Conservation (phyloP, 306 rosid species). For the Cucurbita ficifolia region DNA sequence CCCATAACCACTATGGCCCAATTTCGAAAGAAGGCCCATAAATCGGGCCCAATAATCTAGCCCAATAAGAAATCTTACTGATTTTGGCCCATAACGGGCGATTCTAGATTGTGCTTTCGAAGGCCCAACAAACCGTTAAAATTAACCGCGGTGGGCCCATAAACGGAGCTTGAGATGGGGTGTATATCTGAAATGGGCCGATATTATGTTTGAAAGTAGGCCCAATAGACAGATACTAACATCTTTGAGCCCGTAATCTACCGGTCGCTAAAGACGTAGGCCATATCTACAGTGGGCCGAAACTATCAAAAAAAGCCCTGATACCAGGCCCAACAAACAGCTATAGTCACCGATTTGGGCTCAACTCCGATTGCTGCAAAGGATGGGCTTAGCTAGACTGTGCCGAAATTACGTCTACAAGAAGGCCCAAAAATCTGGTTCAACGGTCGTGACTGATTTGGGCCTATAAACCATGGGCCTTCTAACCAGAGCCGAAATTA, state of each 20-base stretch:
- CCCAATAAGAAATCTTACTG: too few species aligned
- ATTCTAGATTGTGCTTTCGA: too few species aligned
- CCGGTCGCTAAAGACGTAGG: not conserved
- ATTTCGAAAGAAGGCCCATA: not conserved
- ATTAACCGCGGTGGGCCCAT: too few species aligned
- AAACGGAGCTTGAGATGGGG: too few species aligned
- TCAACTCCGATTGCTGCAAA: not conserved
- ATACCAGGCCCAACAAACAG: not conserved
- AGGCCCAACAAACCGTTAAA: too few species aligned
- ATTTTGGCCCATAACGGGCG: too few species aligned
- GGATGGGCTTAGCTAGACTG: not conserved
- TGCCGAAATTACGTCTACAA: not conserved
- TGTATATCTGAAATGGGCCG: not conserved
- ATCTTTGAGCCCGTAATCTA: not conserved
- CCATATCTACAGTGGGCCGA: not conserved
- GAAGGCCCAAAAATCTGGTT: too few species aligned
- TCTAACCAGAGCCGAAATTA: too few species aligned
- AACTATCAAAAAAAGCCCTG: not conserved
- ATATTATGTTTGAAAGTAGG: not conserved
- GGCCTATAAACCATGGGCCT: too few species aligned
- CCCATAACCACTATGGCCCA: not conserved
- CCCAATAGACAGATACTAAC: not conserved
- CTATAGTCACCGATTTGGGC: not conserved
- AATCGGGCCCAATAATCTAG: not conserved
- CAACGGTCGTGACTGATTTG: too few species aligned